phyloP scores from a whole-genome alignment of 2,329 filamentous ascomycete species.

The Hypoxylon rubiginosum region DNA sequence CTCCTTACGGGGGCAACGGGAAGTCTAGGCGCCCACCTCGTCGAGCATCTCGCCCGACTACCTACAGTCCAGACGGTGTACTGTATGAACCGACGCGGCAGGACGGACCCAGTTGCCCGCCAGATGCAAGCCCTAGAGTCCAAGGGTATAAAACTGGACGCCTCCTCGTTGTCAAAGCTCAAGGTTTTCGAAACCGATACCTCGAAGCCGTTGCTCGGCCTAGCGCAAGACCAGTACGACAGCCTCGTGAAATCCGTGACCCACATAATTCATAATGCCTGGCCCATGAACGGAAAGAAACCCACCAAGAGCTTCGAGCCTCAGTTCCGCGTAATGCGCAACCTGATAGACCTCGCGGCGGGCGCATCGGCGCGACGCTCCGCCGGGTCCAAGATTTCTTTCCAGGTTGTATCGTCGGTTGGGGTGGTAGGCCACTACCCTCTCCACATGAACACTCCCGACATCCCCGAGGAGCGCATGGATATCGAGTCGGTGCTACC shows the following conservation, averaged over 20 bases:
- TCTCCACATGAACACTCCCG: constrained; percentile 8
- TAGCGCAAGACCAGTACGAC: constrained; percentile 5
- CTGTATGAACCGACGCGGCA: constrained; percentile 47
- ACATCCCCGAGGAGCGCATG: constrained; percentile 59
- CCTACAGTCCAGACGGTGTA: constrained; percentile 49
- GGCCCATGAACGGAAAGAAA: constrained; percentile 9
- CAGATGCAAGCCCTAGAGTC: not conserved
- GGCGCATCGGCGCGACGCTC: not conserved
- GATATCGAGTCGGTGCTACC: constrained; percentile 56
- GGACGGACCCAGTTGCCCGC: not conserved
- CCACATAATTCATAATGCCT: constrained; percentile 16
- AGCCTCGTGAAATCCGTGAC: not conserved
- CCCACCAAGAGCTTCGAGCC: constrained; percentile 2
- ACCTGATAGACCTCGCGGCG: constrained; percentile 9
- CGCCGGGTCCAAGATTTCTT: constrained; percentile 38
- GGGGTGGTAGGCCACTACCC: constrained; percentile 52
- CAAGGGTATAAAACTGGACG: not conserved
- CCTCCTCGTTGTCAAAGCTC: not conserved
- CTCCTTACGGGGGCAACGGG: constrained; percentile 57
- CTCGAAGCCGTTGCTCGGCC: constrained; percentile 6
- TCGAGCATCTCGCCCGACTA: constrained; percentile 45
- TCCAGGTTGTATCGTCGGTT: constrained; percentile 59
- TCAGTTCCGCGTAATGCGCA: constrained; percentile 10
- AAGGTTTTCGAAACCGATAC: not conserved
- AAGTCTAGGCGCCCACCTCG: constrained; percentile 55